Evolutionary conservation across 2,329 filamentous ascomycete species (phyloP).

Genomic region (Aspergillus ochraceus): DNA sequence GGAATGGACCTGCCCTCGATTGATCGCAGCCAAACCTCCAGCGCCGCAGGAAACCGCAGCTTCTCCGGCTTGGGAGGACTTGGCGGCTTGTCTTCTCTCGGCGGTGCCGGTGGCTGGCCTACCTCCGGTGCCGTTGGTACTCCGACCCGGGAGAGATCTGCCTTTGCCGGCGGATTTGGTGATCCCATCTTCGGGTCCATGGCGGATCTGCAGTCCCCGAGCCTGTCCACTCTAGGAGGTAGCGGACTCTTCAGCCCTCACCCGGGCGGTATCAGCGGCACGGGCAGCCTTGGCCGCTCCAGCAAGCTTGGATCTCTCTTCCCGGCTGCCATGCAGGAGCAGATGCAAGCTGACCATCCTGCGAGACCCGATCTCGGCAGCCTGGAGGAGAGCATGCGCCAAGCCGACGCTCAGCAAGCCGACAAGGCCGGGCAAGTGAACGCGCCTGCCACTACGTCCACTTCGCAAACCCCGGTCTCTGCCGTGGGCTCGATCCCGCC

Average conservation of each 20-base stretch:
- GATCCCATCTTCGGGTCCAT: constrained; percentile 71
- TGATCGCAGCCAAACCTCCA: constrained; percentile 91
- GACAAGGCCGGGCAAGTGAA: constrained; percentile 33
- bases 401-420: constrained; percentile 26
- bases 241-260: constrained; percentile 64
- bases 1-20: constrained; percentile 63
- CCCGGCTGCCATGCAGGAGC: constrained; percentile 83
- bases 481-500: constrained; percentile 34
- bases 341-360: constrained; percentile 65
- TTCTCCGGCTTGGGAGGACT: constrained; percentile 62
- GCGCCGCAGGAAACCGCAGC: constrained; percentile 71
- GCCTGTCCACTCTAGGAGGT: constrained; percentile 39
- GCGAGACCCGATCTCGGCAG: constrained; percentile 62
- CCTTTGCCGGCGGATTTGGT: constrained; percentile 53
- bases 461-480: constrained; percentile 38
- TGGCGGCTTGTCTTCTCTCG: constrained; percentile 56
- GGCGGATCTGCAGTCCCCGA: constrained; percentile 66
- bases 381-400: constrained; percentile 59
- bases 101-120: constrained; percentile 49
- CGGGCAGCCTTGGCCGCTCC: constrained; percentile 69
- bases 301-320: constrained; percentile 89
- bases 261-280: constrained; percentile 49
- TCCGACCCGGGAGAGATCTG: constrained; percentile 60
- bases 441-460: constrained; percentile 31
- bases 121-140: constrained; percentile 72